These are phyloP conservation scores for Metarhizium rileyi DNA, from an alignment of 2,329 filamentous ascomycete genomes.

Conservation along the genomic window DNA sequence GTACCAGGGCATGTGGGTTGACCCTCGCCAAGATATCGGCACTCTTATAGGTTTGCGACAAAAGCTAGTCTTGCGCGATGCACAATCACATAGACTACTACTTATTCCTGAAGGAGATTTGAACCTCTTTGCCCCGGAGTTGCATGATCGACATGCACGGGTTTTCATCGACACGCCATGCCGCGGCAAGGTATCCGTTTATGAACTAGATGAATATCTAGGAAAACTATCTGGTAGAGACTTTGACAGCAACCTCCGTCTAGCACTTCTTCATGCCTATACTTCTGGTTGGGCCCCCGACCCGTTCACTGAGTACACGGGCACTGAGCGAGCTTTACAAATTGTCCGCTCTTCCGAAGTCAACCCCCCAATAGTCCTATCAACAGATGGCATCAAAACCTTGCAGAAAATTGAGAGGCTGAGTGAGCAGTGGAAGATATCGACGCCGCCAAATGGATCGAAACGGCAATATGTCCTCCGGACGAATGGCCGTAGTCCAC, in stretches of 20 bases:
- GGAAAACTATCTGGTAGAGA: conserved; percentile 39
- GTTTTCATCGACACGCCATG: conserved; percentile 22
- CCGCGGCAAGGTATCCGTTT: conserved; percentile 25
- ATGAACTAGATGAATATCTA: conserved; percentile 35
- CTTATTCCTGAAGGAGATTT: conserved; percentile 31
- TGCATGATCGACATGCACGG: neutral
- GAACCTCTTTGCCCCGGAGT: neutral
- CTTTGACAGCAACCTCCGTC: conserved; percentile 38
- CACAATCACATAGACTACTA: conserved; percentile 19
- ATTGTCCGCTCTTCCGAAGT: conserved; percentile 38
- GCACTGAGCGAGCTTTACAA: conserved; percentile 40
- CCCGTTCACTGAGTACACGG: conserved; percentile 35
- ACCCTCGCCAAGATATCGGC: conserved; percentile 33
- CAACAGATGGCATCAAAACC: neutral
- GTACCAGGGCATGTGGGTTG: conserved; percentile 39
- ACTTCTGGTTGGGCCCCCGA: conserved; percentile 42
- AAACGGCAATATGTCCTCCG: neutral
- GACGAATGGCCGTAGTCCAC: neutral
- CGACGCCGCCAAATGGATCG: no score
- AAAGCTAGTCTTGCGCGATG: conserved; percentile 34
- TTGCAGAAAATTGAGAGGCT: neutral
- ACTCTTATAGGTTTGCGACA: conserved; percentile 38
- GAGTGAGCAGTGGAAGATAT: neutral
- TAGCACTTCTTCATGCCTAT: conserved; percentile 41
- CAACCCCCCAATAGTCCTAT: conserved; percentile 21